Evolutionary conservation across 306 rosid species (phyloP), one percentile per base, ranked within the genome.

Genomic region (Vigna radiata): DNA sequence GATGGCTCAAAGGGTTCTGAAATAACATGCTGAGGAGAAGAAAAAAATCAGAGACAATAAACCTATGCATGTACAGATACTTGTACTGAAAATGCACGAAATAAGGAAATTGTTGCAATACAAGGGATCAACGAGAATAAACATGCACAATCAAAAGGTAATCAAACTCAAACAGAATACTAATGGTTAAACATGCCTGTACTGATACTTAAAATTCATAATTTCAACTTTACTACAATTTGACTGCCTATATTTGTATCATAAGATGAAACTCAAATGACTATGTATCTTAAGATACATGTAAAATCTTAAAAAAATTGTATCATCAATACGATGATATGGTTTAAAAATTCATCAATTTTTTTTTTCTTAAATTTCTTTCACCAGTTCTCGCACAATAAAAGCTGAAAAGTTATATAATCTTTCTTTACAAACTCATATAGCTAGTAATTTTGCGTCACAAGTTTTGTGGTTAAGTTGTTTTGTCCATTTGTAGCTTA

Each of bases 1-100:
- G 97, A 95, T 39, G 96, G 96, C 82, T 92, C 97, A 78, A 90
- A 95, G 50, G 96, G 89, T 81, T 95, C 97, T 65, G 98, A 82
- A 39, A 89, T 89, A 73, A 86, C 96, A 77, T 95, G 96, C 98
- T 95, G 92, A 73, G 41, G 59, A 74, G 65, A 50, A 65, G 68
- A 77, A 72, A 87, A 58, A 70, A 63, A 72, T 81, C 71, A 25
- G 82, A 55, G 79, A 66, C 46, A 80, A 74, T 46, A 83, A 77
- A 21, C 62, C 50, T 63, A 12, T 36, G 46, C 50, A 18, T 44
- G 68, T 37, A 63, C 48, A 41, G 60, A 44, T 68, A 44, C 71
- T 44, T 39, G 46, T 21, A 71, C 67, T 31, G 55, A 48, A 39
- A 39, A 79, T 18, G 69, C 44, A 52, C 36, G 33, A 27, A 63